A percentile compares a stretch with the other conserved stretches of the same genome.
These are phyloP conservation scores for Arachis hypogaea DNA, from an alignment of 306 rosid genomes.

Conservation along the genomic window DNA sequence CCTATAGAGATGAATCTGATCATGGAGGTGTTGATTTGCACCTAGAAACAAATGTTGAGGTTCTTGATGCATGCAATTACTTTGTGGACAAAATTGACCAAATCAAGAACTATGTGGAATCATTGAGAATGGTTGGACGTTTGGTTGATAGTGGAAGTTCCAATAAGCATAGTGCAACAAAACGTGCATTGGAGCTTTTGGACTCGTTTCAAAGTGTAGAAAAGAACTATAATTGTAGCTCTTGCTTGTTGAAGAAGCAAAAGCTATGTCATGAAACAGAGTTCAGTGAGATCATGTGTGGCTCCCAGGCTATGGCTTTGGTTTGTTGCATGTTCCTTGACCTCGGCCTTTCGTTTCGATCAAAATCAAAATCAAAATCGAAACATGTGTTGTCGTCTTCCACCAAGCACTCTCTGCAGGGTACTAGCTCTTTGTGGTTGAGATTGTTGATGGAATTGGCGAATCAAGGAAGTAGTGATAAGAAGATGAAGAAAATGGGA, in stretches of 20 bases:
- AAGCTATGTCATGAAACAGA: slow-evolving; percentile 39
- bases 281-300: slow-evolving; percentile 44
- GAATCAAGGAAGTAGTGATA: slow-evolving; percentile 21
- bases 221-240: slow-evolving; percentile 23
- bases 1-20: slow-evolving; percentile 25
- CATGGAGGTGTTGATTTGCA: slow-evolving; percentile 39
- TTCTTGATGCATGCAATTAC: slow-evolving; percentile 53
- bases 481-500: slow-evolving; percentile 36
- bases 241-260: slow-evolving; percentile 32
- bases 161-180: slow-evolving; percentile 14
- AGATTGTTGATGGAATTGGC: slow-evolving; percentile 37
- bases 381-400: slow-evolving; percentile 29
- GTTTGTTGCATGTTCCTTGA: slow-evolving; percentile 50
- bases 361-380: slow-evolving; percentile 7
- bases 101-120: slow-evolving; percentile 38
- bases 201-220: slow-evolving; percentile 40
- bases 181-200: slow-evolving; percentile 41
- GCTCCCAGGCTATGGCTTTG: slow-evolving; percentile 50
- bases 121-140: slow-evolving; percentile 41
- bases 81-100: slow-evolving; percentile 42
- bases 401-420: slow-evolving; percentile 13
- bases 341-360: slow-evolving; percentile 39
- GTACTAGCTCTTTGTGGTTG: slow-evolving; percentile 43
- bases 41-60: slow-evolving; percentile 45
- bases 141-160: slow-evolving; percentile 12